Evolutionary conservation across 177 flowering plant species (phyloP).

Genomic region (Vitis hybrid): DNA sequence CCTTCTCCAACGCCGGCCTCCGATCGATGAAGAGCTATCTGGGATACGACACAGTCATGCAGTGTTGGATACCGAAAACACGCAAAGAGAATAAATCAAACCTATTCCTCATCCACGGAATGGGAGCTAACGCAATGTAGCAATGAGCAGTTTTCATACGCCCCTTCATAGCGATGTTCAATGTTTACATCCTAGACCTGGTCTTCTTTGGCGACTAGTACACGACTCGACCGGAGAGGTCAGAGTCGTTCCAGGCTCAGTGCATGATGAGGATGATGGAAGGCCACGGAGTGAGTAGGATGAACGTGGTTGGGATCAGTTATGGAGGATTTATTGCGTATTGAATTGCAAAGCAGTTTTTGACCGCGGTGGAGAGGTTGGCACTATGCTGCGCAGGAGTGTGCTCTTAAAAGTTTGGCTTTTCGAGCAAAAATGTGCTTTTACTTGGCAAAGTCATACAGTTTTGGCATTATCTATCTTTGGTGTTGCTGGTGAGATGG

Average conservation of each 20-base stretch:
- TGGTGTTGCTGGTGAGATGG: constrained; percentile 85
- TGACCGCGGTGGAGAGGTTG: constrained; percentile 42
- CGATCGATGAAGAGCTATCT: constrained; percentile 38
- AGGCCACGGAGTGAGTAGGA: constrained; percentile 22
- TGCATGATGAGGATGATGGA: constrained; percentile 45
- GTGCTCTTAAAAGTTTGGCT: too few relatives aligned
- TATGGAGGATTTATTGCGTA: constrained; percentile 69
- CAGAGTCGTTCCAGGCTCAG: constrained; percentile 56
- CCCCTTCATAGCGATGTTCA: constrained; percentile 36
- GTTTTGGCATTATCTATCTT: constrained; percentile 59
- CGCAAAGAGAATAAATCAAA: constrained; percentile 27
- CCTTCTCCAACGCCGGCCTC: constrained; percentile 48
- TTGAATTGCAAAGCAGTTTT: constrained; percentile 53
- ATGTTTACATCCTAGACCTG: constrained; percentile 61
- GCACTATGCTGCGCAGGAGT: constrained; percentile 40
- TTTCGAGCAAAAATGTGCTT: too few relatives aligned
- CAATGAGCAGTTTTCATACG: constrained; percentile 39
- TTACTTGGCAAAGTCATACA: too few relatives aligned
- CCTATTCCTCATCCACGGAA: constrained; percentile 55
- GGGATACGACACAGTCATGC: constrained; percentile 53
- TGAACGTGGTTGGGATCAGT: constrained; percentile 48
- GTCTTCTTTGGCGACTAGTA: constrained; percentile 62
- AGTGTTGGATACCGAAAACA: constrained; percentile 53
- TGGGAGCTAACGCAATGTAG: constrained; percentile 74
- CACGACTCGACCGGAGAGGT: constrained; percentile 44